Percentiles rank a stretch among this genome's conserved stretches.
phyloP scores from a whole-genome alignment of 2,329 filamentous ascomycete species.

The Cordyceps cateniannulata region DNA sequence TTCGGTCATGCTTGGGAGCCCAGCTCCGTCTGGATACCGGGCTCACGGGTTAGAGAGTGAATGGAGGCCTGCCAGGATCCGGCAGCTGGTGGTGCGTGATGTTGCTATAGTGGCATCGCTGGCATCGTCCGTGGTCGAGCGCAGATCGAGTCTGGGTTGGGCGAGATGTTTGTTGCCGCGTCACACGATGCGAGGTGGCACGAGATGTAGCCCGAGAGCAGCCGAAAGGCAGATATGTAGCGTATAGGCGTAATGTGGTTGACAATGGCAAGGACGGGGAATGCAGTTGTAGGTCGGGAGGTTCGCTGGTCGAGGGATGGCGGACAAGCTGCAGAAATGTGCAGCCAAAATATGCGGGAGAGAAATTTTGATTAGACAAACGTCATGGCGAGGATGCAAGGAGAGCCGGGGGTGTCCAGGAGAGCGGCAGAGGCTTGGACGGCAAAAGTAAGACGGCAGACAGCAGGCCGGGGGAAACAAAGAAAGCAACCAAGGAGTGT shows the following conservation, averaged over 20 bases:
- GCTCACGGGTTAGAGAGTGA: background rate
- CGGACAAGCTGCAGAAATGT: conserved; percentile 1
- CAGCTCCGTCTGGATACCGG: conserved; percentile 11
- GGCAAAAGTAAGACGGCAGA: background rate
- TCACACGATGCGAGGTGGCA: too few species aligned
- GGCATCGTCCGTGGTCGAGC: background rate
- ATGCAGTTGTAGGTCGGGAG: background rate
- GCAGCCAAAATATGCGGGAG: background rate
- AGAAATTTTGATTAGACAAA: conserved; percentile 7
- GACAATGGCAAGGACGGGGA: background rate
- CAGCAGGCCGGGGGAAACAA: background rate
- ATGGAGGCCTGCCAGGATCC: background rate
- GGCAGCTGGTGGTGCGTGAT: background rate
- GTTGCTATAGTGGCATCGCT: conserved; percentile 10
- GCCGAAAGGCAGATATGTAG: background rate
- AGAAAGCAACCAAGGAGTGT: background rate
- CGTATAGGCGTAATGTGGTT: background rate
- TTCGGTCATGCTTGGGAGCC: conserved; percentile 10
- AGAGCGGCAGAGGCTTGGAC: background rate
- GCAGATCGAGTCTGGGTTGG: background rate
- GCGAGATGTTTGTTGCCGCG: background rate
- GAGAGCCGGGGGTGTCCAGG: conserved; percentile 1
- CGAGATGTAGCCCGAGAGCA: too few species aligned
- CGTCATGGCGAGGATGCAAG: conserved; percentile 4
- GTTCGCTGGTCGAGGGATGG: background rate